Evolutionary conservation across 2,329 filamentous ascomycete genomes (phyloP).

Genomic region (Pseudogymnoascus sp.): DNA sequence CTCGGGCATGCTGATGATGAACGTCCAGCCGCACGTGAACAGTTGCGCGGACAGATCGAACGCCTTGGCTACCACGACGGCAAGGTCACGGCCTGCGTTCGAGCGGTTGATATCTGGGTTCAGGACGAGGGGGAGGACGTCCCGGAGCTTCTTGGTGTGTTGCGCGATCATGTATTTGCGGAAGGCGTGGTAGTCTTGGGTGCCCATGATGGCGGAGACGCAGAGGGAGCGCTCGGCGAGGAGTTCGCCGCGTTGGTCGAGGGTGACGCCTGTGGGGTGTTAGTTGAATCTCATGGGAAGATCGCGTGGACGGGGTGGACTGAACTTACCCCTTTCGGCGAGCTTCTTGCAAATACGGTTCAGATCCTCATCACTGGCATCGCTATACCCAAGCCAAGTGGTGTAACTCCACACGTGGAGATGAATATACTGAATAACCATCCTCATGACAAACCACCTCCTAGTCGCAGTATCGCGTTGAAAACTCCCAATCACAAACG

Average conservation of each 20-base stretch:
- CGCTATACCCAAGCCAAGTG: conserved; percentile 29
- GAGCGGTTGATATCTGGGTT: conserved; percentile 29
- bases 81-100: conserved; percentile 33
- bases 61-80: conserved; percentile 30
- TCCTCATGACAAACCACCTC: conserved; percentile 31
- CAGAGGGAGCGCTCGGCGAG: conserved; percentile 30
- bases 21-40: conserved; percentile 32
- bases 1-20: conserved; percentile 43
- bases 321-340: conserved; percentile 23
- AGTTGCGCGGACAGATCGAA: conserved; percentile 41
- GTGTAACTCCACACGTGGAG: conserved; percentile 28
- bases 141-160: conserved; percentile 27
- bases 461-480: conserved; percentile 27
- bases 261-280: conserved; percentile 3
- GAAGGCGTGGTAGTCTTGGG: conserved; percentile 25
- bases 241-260: conserved; percentile 28
- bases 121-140: conserved; percentile 38
- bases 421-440: conserved; percentile 31
- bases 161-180: conserved; percentile 15
- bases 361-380: conserved; percentile 20
- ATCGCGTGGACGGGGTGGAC: background rate
- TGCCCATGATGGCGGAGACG: conserved; percentile 32
- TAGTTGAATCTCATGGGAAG: background rate
- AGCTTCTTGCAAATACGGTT: conserved; percentile 17
- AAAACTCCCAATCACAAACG: conserved; percentile 17